A percentile compares a stretch with the other conserved stretches of the same genome.
Conservation (phyloP, 495 filamentous ascomycete genomes). For the Aspergillus nanangensis region DNA sequence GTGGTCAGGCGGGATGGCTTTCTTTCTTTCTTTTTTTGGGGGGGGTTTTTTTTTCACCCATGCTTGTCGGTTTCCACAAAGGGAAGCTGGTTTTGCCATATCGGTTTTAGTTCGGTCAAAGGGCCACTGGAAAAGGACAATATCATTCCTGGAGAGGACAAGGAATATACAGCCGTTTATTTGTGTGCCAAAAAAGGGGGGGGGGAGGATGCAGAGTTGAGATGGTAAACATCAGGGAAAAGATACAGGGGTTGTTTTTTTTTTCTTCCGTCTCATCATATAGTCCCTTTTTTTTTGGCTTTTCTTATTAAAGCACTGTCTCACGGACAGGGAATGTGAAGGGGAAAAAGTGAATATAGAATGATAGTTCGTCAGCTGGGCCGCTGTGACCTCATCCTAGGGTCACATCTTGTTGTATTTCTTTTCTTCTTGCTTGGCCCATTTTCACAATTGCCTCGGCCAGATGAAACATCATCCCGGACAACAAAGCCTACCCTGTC, state of each 20-base stretch:
- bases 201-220: not conserved
- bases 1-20: not conserved
- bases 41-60: not conserved
- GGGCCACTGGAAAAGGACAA: not conserved
- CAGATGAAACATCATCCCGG: constrained; percentile 1
- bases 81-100: not conserved
- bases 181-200: not conserved
- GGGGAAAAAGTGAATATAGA: too few relatives aligned
- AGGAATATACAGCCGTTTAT: not conserved
- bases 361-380: not conserved
- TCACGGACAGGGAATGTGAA: too few relatives aligned
- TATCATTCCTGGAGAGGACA: not conserved
- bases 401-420: not conserved
- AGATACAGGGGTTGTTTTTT: too few relatives aligned
- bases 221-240: not conserved
- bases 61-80: not conserved
- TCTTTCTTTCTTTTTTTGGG: not conserved
- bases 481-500: not conserved
- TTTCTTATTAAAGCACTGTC: too few relatives aligned
- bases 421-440: not conserved
- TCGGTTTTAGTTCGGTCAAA: not conserved
- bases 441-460: not conserved
- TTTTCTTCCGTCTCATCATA: too few relatives aligned
- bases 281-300: too few relatives aligned
- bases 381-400: not conserved